These are phyloP conservation scores for Cytidiella melzeri DNA, from an alignment of 768 basidiomycete genomes.

Conservation along the genomic window DNA sequence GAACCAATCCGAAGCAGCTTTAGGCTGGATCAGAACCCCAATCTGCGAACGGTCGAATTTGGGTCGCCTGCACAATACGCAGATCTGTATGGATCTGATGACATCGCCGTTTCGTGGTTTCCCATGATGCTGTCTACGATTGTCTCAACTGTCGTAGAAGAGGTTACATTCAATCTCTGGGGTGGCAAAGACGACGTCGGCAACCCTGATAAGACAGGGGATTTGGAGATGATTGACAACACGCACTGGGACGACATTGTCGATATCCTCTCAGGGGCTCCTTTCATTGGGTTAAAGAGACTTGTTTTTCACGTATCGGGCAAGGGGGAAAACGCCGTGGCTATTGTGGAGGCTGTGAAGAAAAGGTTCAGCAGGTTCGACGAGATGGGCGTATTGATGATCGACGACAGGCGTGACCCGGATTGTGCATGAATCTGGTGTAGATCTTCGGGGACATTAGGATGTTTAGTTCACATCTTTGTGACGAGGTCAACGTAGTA, in stretches of 20 bases:
- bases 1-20: background rate
- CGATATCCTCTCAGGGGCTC: background rate
- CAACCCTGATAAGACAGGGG: background rate
- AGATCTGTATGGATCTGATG: constrained; percentile 10
- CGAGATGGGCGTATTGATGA: constrained; percentile 5
- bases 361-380: constrained; percentile 5
- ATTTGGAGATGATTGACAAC: constrained; percentile 3
- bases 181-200: background rate
- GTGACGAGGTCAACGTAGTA: no score
- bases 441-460: no score
- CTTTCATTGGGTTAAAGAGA: constrained; percentile 4
- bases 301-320: constrained; percentile 13
- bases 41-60: constrained; percentile 9
- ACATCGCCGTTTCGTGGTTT: constrained; percentile 12
- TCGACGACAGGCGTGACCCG: constrained; percentile 9
- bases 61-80: constrained; percentile 13
- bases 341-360: constrained; percentile 5
- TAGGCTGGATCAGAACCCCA: constrained; percentile 1
- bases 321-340: background rate
- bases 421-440: no score
- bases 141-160: constrained; percentile 7
- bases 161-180: constrained; percentile 12
- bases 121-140: constrained; percentile 9
- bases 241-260: constrained; percentile 6
- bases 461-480: no score